phyloP scores from a whole-genome alignment of 495 filamentous ascomycete genomes.

The Lasiosphaeria miniovina region DNA sequence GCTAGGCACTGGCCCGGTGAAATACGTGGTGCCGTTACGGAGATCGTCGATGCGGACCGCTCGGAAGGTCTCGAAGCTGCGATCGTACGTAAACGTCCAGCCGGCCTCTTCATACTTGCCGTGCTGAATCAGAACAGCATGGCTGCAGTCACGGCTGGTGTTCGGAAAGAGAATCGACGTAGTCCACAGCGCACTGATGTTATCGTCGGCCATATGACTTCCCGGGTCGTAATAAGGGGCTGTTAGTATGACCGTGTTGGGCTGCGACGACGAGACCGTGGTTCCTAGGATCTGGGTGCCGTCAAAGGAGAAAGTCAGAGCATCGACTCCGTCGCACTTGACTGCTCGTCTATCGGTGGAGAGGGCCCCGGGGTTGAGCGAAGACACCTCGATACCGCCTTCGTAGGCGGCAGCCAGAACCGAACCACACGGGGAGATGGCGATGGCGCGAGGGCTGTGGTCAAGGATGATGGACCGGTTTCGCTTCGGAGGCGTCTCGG shows the following conservation, averaged over 20 bases:
- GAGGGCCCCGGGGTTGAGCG: slow-evolving; percentile 60
- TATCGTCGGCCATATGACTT: slow-evolving; percentile 56
- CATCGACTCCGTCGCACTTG: slow-evolving; percentile 76
- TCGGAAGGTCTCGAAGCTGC: slow-evolving; percentile 71
- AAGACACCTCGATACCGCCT: slow-evolving; percentile 81
- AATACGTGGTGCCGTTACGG: slow-evolving; percentile 75
- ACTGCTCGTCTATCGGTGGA: slow-evolving; percentile 72
- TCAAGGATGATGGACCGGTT: slow-evolving; percentile 70
- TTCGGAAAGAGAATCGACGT: slow-evolving; percentile 86
- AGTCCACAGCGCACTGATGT: slow-evolving; percentile 79
- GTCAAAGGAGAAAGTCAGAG: slow-evolving; percentile 77
- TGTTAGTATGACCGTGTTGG: slow-evolving; percentile 72
- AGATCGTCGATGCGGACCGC: slow-evolving; percentile 71
- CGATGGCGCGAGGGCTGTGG: slow-evolving; percentile 71
- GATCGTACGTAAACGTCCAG: slow-evolving; percentile 80
- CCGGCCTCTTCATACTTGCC: slow-evolving; percentile 67
- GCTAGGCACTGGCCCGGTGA: slow-evolving; percentile 63
- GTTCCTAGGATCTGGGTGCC: slow-evolving; percentile 84
- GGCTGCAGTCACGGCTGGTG: slow-evolving; percentile 68
- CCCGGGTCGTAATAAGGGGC: slow-evolving; percentile 73
- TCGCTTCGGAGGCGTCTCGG: slow-evolving; percentile 57
- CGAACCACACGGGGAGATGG: slow-evolving; percentile 73
- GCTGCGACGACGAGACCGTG: slow-evolving; percentile 58
- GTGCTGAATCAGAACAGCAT: slow-evolving; percentile 69
- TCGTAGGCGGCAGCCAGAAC: slow-evolving; percentile 85